Evolutionary conservation across 2,329 filamentous ascomycete genomes (phyloP).

Genomic region (Septoria petroselini): DNA sequence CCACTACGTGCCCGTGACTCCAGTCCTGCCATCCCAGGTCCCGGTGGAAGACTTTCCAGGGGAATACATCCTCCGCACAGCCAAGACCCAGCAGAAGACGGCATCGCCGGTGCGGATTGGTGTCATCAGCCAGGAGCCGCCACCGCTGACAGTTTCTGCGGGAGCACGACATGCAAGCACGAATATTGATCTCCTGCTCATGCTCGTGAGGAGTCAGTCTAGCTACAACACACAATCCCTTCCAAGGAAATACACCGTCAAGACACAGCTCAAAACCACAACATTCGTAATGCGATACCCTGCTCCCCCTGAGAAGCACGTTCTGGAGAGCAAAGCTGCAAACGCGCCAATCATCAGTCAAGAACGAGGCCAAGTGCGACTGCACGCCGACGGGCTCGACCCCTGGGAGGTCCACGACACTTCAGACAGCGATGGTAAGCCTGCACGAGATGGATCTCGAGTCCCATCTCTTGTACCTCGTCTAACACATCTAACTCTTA

Average conservation of each 20-base stretch:
- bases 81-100: slow-evolving; percentile 3
- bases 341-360: slow-evolving; percentile 11
- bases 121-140: slow-evolving; percentile 18
- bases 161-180: neutral
- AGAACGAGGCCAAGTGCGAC: slow-evolving; percentile 6
- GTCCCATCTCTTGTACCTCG: too few relatives aligned
- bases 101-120: slow-evolving; percentile 9
- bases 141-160: slow-evolving; percentile 1
- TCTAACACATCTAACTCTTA: neutral
- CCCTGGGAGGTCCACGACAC: slow-evolving; percentile 14
- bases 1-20: slow-evolving; percentile 7
- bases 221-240: neutral
- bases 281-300: slow-evolving; percentile 17
- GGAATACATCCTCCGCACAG: slow-evolving; percentile 17
- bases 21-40: slow-evolving; percentile 4
- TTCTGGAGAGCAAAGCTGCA: neutral
- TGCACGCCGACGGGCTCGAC: neutral
- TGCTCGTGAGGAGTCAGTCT: slow-evolving; percentile 6
- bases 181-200: slow-evolving; percentile 10
- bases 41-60: slow-evolving; percentile 17
- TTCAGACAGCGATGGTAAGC: slow-evolving; percentile 18
- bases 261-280: slow-evolving; percentile 12
- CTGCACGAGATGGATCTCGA: neutral
- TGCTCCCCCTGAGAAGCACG: slow-evolving; percentile 7
- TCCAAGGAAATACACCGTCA: slow-evolving; percentile 11